phyloP scores from a whole-genome alignment of 2,329 filamentous ascomycete genomes.

The Alternaria incomplexa region DNA sequence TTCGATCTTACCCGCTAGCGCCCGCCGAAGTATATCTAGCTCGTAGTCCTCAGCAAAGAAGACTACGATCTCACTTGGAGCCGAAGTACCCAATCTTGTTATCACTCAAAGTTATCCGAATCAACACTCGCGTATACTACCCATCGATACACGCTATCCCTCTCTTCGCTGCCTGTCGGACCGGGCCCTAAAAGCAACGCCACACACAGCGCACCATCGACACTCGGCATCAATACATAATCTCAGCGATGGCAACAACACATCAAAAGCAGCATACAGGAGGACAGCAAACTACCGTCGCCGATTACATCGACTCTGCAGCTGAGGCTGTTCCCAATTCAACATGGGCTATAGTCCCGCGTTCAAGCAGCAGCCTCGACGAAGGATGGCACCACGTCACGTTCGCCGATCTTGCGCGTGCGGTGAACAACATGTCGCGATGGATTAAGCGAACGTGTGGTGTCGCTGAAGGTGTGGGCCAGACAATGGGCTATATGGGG shows the following conservation, averaged over 20 bases:
- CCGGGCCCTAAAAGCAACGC: background rate
- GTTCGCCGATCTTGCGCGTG: background rate
- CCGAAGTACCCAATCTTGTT: background rate
- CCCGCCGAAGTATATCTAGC: background rate
- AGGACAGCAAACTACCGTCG: background rate
- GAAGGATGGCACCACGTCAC: slow-evolving; percentile 1
- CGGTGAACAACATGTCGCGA: background rate
- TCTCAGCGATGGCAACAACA: background rate
- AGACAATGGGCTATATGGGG: slow-evolving; percentile 5
- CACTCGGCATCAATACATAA: background rate
- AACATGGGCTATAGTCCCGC: slow-evolving; percentile 1
- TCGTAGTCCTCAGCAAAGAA: background rate
- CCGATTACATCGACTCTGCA: slow-evolving; percentile 2
- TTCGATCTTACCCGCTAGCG: background rate
- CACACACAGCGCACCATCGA: background rate
- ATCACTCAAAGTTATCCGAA: background rate
- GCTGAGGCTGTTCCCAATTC: background rate
- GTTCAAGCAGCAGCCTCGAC: background rate
- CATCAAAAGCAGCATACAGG: background rate
- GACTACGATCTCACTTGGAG: background rate
- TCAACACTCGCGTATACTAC: background rate
- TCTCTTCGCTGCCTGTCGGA: background rate
- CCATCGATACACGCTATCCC: too few relatives aligned
- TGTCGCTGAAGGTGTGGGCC: background rate
- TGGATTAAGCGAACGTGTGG: background rate